Evolutionary conservation across 495 filamentous ascomycete genomes (phyloP).

Genomic region (Pseudotulostoma volvatum): DNA sequence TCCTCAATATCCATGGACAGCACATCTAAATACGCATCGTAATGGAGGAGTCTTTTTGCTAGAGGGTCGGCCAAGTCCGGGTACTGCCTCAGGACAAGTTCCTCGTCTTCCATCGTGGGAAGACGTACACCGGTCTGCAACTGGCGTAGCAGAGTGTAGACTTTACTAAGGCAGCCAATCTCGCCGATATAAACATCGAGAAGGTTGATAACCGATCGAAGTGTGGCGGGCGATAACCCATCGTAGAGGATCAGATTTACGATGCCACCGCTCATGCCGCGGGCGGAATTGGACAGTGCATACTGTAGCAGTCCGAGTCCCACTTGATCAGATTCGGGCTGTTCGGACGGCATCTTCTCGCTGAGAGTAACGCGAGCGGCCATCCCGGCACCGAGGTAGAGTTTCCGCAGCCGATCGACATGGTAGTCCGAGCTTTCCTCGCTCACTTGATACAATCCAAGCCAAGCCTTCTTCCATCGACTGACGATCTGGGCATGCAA

Average conservation of each 20-base stretch:
- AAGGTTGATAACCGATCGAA: conserved; percentile 9
- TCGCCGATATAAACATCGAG: conserved; percentile 11
- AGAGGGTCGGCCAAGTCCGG: conserved; percentile 7
- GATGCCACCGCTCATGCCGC: conserved; percentile 3
- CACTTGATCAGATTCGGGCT: not conserved
- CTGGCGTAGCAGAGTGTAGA: conserved; percentile 7
- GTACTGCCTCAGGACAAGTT: conserved; percentile 1
- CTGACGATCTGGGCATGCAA: conserved; percentile 8
- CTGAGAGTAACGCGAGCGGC: conserved; percentile 2
- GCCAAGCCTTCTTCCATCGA: conserved; percentile 11
- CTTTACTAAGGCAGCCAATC: conserved; percentile 4
- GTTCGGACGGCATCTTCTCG: not conserved
- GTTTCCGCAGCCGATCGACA: conserved; percentile 6
- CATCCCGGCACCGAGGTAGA: conserved; percentile 10
- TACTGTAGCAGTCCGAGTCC: conserved; percentile 1
- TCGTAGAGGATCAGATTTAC: conserved; percentile 8
- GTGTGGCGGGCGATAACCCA: conserved; percentile 7
- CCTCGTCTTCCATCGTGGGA: not conserved
- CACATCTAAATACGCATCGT: conserved; percentile 7
- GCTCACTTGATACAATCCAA: conserved; percentile 10
- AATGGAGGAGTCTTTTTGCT: conserved; percentile 5
- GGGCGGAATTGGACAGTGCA: conserved; percentile 1
- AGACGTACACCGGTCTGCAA: conserved; percentile 4
- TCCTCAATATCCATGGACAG: conserved; percentile 8
- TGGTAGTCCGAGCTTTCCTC: conserved; percentile 6